Base-by-base conservation (phyloP, 164 flowering plant species). In the Houttuynia cordata region DNA sequence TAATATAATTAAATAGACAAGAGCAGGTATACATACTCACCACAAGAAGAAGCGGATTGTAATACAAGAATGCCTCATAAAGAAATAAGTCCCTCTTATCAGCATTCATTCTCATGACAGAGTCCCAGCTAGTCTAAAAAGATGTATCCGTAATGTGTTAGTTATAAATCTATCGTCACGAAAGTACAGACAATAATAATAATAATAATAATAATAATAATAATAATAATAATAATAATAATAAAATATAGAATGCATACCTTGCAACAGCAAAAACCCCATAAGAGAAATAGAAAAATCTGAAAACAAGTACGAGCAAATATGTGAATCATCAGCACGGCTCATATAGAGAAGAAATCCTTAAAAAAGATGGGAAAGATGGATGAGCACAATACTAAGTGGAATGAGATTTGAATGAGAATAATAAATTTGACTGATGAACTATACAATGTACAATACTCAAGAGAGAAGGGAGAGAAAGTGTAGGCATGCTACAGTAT, bases 21-120 rank as follows among this genome's bases (percentile, higher is more conserved):
- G 37, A 30, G n/a, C n/a, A 30, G 37, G 6, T 30, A 45, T 12
- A 12, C 56, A 12, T 68, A 80, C 89, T 79, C 42, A 94, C 99
- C 95, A 85, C 86, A 66, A 94, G 96, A 64, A 91, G 90, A 67
- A 91, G 96, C 69, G 97, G 99, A 70, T 94, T 91, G 70, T 81
- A 94, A 72, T 91, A 94, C 74, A 94, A 72, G 77, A 94, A 94
- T 39, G 90, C 93, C 73, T 94, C 99, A 39, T 91, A 94, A 10
- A 94, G 69, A 73, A 94, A 94, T 34, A 94, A 74, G 68, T 94
- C 97, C 61, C 88, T 74, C 70, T 84, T 68, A 70, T 91, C 90
- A 20, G 45, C 85, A 75, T 93, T 81, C 97, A 94, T 94, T 72
- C 90, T 78, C 99, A 88, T 91, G 21, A 94, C 99, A 68, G 99